These are phyloP conservation scores for Coemansia sp. DNA, from an alignment of 192 early-diverging fungal species.

Conservation along the genomic window DNA sequence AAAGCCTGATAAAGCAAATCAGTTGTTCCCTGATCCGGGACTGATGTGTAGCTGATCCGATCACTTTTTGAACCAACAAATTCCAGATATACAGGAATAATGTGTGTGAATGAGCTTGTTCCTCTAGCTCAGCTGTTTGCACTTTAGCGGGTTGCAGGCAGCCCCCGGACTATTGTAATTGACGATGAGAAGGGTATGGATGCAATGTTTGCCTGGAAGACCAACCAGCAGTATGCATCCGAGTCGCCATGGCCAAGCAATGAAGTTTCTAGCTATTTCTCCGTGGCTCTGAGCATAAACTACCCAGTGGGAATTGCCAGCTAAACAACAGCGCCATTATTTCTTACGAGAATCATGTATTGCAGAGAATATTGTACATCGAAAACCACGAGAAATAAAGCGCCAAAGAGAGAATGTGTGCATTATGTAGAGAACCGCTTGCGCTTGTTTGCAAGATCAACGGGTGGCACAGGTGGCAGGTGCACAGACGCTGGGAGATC, in stretches of 20 bases:
- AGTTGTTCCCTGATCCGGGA: background rate
- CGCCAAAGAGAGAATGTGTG: too few relatives aligned
- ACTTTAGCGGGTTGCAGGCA: slow-evolving; percentile 16
- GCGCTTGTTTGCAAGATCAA: background rate
- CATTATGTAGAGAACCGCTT: slow-evolving; percentile 13
- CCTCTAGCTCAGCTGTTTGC: slow-evolving; percentile 1
- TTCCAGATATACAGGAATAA: background rate
- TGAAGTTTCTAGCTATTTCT: background rate
- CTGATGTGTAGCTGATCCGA: background rate
- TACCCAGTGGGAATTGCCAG: slow-evolving; percentile 8
- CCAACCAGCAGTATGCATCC: slow-evolving; percentile 16
- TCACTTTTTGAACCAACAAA: background rate
- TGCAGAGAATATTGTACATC: too few relatives aligned
- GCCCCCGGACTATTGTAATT: slow-evolving; percentile 3
- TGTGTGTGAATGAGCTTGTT: slow-evolving; percentile 3
- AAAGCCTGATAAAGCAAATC: background rate
- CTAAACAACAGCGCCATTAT: slow-evolving; percentile 1
- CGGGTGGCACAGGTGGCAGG: slow-evolving; percentile 6
- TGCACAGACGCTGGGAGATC: background rate
- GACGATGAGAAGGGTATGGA: background rate
- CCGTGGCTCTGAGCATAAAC: background rate
- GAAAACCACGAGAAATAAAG: too few relatives aligned
- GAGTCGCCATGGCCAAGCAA: slow-evolving; percentile 15
- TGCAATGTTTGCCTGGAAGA: slow-evolving; percentile 17
- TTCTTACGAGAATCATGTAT: too few relatives aligned